Percentiles rank a stretch among this genome's conserved stretches.
Evolutionary conservation across 2,329 filamentous ascomycete genomes (phyloP).

Genomic region (Zymoseptoria passerinii): DNA sequence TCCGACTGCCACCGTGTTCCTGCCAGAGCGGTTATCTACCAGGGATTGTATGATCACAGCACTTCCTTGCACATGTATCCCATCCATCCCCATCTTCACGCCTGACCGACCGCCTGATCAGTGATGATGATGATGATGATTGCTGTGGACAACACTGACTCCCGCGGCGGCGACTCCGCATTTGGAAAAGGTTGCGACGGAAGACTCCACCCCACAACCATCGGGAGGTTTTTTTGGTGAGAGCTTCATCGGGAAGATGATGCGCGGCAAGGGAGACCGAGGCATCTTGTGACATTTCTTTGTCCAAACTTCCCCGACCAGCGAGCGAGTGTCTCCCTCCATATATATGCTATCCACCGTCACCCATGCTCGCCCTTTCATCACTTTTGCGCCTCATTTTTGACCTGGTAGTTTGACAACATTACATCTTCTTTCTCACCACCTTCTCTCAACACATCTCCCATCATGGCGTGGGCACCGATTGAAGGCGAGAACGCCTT

Average conservation of each 20-base stretch:
- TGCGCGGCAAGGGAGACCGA: not conserved
- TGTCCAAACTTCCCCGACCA: too few species aligned
- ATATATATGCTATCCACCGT: not conserved
- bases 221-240: not conserved
- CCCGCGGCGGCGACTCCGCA: not conserved
- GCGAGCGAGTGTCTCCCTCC: too few species aligned
- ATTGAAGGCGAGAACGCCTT: slow-evolving; percentile 23
- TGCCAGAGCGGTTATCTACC: too few species aligned
- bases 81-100: too few species aligned
- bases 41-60: too few species aligned
- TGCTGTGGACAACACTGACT: not conserved
- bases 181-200: not conserved
- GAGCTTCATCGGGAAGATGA: not conserved
- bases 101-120: too few species aligned
- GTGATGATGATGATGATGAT: too few species aligned
- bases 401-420: too few species aligned
- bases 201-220: not conserved
- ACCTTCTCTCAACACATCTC: not conserved
- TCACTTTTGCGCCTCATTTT: not conserved
- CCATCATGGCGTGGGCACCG: slow-evolving; percentile 19
- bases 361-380: not conserved
- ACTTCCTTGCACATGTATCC: not conserved
- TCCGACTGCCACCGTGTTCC: too few species aligned
- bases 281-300: not conserved
- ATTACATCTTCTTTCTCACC: not conserved